These are phyloP conservation scores for Tilletia caries DNA, from an alignment of 1,284 basidiomycete genomes.

Conservation along the genomic window DNA sequence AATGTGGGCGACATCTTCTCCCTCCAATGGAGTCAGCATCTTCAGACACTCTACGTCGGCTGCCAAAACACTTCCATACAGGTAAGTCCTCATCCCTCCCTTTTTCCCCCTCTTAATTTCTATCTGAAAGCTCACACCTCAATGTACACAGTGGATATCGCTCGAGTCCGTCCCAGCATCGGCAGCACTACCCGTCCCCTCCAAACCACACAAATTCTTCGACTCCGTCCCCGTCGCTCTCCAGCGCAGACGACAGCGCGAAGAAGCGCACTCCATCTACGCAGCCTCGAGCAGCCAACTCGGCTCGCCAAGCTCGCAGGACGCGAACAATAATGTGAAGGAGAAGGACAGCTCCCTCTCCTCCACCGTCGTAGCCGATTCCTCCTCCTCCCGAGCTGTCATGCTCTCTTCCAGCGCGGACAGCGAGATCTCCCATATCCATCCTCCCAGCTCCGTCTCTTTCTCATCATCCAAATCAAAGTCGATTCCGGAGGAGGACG, in stretches of 20 bases:
- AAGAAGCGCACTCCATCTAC: slow-evolving; percentile 7
- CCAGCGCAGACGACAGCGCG: background rate
- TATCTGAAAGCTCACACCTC: background rate
- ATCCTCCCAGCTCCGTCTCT: background rate
- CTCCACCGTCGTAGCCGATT: background rate
- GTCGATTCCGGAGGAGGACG: background rate
- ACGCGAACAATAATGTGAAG: background rate
- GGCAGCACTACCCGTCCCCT: background rate
- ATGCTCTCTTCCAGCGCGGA: background rate
- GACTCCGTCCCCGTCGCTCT: slow-evolving; percentile 30
- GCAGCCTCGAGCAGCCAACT: background rate
- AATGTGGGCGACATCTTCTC: slow-evolving; percentile 85
- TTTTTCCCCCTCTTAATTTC: background rate
- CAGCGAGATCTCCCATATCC: background rate
- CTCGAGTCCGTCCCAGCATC: slow-evolving; percentile 3
- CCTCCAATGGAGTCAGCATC: slow-evolving; percentile 70
- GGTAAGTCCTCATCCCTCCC: slow-evolving; percentile 12
- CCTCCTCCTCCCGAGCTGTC: background rate
- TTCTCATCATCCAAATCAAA: no score
- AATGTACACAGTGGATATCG: background rate
- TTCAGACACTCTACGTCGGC: slow-evolving; percentile 77
- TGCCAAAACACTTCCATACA: slow-evolving; percentile 70
- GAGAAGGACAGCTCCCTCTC: background rate
- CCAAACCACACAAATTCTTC: slow-evolving; percentile 47
- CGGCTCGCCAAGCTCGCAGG: background rate